These are phyloP conservation scores for Teratosphaeriaceae sp. DNA, from an alignment of 2,329 filamentous ascomycete species.

Conservation along the genomic window DNA sequence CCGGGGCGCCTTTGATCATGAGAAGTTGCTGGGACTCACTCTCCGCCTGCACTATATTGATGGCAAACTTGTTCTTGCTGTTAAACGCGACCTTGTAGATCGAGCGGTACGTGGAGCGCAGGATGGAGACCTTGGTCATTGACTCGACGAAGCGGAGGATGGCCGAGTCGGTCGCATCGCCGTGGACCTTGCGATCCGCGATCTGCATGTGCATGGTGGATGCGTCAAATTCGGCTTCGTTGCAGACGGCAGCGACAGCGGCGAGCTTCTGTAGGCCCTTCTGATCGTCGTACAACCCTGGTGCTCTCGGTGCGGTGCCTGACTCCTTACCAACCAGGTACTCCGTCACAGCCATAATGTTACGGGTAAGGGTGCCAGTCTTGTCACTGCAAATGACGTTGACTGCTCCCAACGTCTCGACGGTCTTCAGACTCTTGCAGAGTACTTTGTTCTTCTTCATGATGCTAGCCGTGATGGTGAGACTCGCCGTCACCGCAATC, in stretches of 20 bases:
- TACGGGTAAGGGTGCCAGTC: constrained; percentile 53
- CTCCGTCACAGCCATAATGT: constrained; percentile 64
- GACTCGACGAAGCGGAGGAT: constrained; percentile 65
- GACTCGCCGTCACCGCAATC: constrained; percentile 58
- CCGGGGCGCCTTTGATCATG: constrained; percentile 74
- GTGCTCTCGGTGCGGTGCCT: constrained; percentile 45
- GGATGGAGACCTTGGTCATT: constrained; percentile 53
- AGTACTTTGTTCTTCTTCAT: constrained; percentile 72
- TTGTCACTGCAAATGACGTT: constrained; percentile 16
- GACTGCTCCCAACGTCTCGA: constrained; percentile 53
- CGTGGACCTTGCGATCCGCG: constrained; percentile 57
- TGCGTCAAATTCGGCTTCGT: constrained; percentile 68
- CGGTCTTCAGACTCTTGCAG: constrained; percentile 73
- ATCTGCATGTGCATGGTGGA: constrained; percentile 54
- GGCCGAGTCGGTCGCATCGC: constrained; percentile 71
- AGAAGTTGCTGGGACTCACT: constrained; percentile 42
- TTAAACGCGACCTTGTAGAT: constrained; percentile 68
- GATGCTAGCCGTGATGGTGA: constrained; percentile 70
- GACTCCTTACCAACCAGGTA: constrained; percentile 52
- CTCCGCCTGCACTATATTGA: constrained; percentile 51
- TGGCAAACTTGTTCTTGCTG: constrained; percentile 76
- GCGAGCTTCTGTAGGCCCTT: constrained; percentile 51
- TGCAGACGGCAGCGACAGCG: constrained; percentile 60
- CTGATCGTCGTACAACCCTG: constrained; percentile 31
- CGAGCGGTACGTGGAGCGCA: constrained; percentile 57